These are phyloP conservation scores for Dictyostelium firmibasis DNA, from an alignment of 78 protist genomes.

Conservation along the genomic window DNA sequence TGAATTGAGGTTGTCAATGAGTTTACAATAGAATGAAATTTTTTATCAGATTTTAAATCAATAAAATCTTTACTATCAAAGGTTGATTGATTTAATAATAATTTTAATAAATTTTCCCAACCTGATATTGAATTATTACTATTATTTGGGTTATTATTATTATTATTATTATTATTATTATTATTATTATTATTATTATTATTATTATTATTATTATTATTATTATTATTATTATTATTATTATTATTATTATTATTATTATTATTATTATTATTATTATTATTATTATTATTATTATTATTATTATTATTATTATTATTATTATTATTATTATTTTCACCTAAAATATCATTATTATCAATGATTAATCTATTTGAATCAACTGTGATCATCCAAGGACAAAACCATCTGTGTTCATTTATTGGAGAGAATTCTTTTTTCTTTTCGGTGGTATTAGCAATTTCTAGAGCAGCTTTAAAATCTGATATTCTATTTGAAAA, in stretches of 20 bases:
- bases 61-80: neutral
- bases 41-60: neutral
- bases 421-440: slow-evolving; percentile 33
- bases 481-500: neutral
- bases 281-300: neutral
- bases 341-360: neutral
- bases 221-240: neutral
- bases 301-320: neutral
- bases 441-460: neutral
- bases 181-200: neutral
- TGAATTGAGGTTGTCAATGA: neutral
- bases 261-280: slow-evolving; percentile 5
- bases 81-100: slow-evolving; percentile 24
- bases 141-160: too few relatives aligned
- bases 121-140: neutral
- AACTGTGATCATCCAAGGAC: slow-evolving; percentile 49
- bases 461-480: slow-evolving; percentile 8
- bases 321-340: neutral
- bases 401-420: slow-evolving; percentile 69
- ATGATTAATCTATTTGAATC: neutral
- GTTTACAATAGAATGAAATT: neutral
- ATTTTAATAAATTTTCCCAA: slow-evolving; percentile 39
- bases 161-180: too few relatives aligned
- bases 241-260: neutral
- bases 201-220: neutral